Percentiles rank a stretch among this genome's conserved stretches.
phyloP scores from a whole-genome alignment of 108 stramenopile species.

The Pseudonitzschia multistriata region DNA sequence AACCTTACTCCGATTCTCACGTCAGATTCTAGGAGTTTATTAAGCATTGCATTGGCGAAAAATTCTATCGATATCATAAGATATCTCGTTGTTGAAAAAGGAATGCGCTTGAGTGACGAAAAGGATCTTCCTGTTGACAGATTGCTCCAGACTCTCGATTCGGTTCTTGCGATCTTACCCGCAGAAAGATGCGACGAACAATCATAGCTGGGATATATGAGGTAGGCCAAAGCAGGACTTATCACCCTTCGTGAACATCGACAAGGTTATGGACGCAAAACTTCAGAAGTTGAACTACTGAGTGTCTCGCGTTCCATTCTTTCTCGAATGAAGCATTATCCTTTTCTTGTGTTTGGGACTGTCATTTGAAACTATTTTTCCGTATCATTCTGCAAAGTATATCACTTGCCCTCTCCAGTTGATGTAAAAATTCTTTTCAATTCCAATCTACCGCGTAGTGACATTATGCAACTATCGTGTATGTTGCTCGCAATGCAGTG shows the following conservation, averaged over 20 bases:
- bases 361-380: too few relatives aligned
- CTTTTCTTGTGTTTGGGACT: too few relatives aligned
- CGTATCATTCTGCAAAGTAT: too few relatives aligned
- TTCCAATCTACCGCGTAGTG: too few relatives aligned
- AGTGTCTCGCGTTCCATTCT: too few relatives aligned
- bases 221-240: neutral
- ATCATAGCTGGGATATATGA: neutral
- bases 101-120: constrained; percentile 52
- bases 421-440: too few relatives aligned
- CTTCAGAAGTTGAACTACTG: too few relatives aligned
- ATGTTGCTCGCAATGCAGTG: too few relatives aligned
- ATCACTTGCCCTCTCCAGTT: too few relatives aligned
- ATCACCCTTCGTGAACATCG: neutral
- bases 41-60: constrained; percentile 66
- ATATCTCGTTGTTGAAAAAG: constrained; percentile 79
- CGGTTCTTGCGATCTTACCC: constrained; percentile 43
- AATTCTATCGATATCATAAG: constrained; percentile 60
- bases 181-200: constrained; percentile 9
- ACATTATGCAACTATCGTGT: too few relatives aligned
- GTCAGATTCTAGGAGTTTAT: constrained; percentile 60
- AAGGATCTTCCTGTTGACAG: constrained; percentile 52
- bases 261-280: too few relatives aligned
- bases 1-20: constrained; percentile 61
- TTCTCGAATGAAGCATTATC: too few relatives aligned
- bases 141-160: constrained; percentile 37